These are phyloP conservation scores for Aquilaria sinensis DNA, from an alignment of 345 rosid genomes.

Conservation along the genomic window DNA sequence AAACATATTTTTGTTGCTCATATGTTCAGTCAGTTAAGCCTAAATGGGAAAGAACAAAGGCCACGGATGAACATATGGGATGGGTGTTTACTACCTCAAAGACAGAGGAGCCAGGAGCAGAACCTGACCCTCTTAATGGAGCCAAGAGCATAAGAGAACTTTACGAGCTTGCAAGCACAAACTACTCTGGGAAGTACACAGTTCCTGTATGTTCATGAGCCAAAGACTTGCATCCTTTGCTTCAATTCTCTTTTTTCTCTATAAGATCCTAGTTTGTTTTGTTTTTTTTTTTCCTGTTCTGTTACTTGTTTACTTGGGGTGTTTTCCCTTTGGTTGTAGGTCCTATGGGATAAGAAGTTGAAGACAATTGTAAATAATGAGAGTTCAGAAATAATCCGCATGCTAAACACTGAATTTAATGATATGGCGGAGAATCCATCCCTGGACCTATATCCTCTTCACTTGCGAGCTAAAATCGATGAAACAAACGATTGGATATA, in stretches of 20 bases:
- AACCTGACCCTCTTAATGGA: constrained; percentile 62
- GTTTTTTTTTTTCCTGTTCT: constrained; percentile 13
- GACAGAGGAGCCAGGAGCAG: constrained; percentile 74
- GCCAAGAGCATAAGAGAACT: constrained; percentile 72
- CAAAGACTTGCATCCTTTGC: neutral
- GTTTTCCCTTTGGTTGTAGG: constrained; percentile 22
- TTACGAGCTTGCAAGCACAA: constrained; percentile 74
- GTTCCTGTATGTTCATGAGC: constrained; percentile 65
- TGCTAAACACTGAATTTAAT: constrained; percentile 47
- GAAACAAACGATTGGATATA: constrained; percentile 46
- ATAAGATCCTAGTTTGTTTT: neutral
- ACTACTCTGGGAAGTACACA: constrained; percentile 71
- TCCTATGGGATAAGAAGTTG: constrained; percentile 58
- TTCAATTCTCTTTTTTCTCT: neutral
- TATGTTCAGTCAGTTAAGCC: constrained; percentile 66
- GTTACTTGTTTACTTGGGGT: constrained; percentile 4
- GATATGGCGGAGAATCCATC: constrained; percentile 36
- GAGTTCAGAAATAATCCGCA: constrained; percentile 49
- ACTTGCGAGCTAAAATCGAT: constrained; percentile 30
- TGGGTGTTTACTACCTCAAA: constrained; percentile 71
- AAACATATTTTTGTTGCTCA: constrained; percentile 4
- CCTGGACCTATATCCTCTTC: constrained; percentile 43
- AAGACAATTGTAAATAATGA: constrained; percentile 58
- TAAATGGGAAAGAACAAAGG: constrained; percentile 85
- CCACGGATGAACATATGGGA: constrained; percentile 79